Evolutionary conservation across 345 rosid species (phyloP), one percentile per base, ranked within the genome.

Genomic region (Bretschneidera sinensis): DNA sequence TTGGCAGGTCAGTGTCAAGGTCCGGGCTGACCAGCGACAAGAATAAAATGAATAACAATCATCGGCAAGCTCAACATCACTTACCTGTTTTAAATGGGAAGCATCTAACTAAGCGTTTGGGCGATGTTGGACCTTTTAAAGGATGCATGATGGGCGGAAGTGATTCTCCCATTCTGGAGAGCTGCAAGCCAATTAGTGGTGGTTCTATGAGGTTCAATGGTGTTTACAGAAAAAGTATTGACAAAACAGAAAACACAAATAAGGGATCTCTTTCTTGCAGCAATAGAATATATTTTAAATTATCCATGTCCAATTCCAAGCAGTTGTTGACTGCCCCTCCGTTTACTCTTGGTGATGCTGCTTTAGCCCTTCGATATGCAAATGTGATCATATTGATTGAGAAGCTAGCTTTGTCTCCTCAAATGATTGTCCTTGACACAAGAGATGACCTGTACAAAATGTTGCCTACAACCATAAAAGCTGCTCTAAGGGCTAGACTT

Each of bases 301-400:
- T 86, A 24, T 59, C 73, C 19, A 55, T 59, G 21, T 78, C 56
- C 59, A 71, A 59, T 43, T 69, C 80, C n/a, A 80, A 77, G 63
- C 24, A 76, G 23, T 60, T 75, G 76, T 48, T 68, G 24, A 59
- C 53, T 25, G 81, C 84, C 24, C 80, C 82, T 54, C 61, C 79
- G 33, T 71, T 71, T 16, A 76, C 85, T 25, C 85, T 86, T 31
- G 85, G 92, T 24, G 63, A 67, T 51, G 84, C 85, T 65, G 92
- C 79, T n/a, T 73, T 86, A 43, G 80, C 83, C 61, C 71, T 81
- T 25, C 85, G 71, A 52, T 86, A 86, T 45, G 89, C 89, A 28
- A 81, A 80, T 48, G 34, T 86, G 63, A 67, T 86, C 47, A 43
- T 73, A 62, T 61, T 76, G 62, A 74, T 83, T n/a, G 87, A 86